These are phyloP conservation scores for Alloteropsis angusta DNA, from an alignment of 202 grass and related monocot genomes.

Conservation along the genomic window DNA sequence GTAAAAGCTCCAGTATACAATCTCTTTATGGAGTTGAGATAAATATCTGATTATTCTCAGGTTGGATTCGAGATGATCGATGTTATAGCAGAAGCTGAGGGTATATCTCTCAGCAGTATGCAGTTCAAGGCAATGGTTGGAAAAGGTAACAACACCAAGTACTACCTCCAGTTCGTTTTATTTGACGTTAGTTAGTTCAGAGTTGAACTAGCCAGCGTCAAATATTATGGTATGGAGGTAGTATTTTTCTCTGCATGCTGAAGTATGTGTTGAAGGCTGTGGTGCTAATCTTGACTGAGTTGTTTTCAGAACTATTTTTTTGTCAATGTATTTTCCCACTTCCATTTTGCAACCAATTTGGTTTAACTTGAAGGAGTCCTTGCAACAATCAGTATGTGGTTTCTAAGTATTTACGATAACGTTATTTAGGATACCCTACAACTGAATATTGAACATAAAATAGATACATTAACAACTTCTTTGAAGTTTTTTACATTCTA, in stretches of 20 bases:
- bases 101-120: constrained; percentile 74
- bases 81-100: constrained; percentile 89
- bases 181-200: too few relatives aligned
- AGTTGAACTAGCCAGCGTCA: too few relatives aligned
- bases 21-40: constrained; percentile 4
- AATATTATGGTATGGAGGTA: too few relatives aligned
- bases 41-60: constrained; percentile 26
- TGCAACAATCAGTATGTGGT: not conserved
- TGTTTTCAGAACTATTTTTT: not conserved
- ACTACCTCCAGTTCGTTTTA: too few relatives aligned
- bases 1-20: not conserved
- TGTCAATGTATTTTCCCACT: not conserved
- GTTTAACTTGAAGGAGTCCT: not conserved
- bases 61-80: constrained; percentile 97
- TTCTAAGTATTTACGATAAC: not conserved
- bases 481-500: not conserved
- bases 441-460: not conserved
- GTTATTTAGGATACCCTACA: constrained; percentile 1
- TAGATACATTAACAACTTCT: not conserved
- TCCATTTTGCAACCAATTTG: not conserved
- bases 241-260: not conserved
- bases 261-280: not conserved
- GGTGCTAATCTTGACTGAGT: not conserved
- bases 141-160: constrained; percentile 47
- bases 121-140: constrained; percentile 79